Evolutionary conservation across 1,284 basidiomycete genomes (phyloP).

Genomic region (Puccinia novopanici): DNA sequence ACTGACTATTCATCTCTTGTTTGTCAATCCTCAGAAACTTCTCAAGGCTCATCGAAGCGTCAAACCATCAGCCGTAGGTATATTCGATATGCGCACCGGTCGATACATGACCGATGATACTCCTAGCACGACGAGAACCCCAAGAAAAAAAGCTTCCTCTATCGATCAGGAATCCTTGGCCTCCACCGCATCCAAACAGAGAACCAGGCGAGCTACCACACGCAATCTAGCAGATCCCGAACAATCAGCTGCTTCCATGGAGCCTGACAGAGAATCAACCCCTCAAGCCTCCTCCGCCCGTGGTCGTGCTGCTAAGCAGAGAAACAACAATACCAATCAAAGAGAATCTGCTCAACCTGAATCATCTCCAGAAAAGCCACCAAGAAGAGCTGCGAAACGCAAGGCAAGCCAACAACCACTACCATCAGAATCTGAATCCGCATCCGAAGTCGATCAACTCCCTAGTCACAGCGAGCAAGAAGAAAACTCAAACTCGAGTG

Average conservation of each 20-base stretch:
- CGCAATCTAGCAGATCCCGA: neutral
- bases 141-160: constrained; percentile 28
- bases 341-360: constrained; percentile 13
- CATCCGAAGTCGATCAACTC: constrained; percentile 5
- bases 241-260: neutral
- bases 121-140: neutral
- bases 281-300: constrained; percentile 12
- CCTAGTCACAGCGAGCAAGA: neutral
- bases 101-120: constrained; percentile 19
- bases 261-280: constrained; percentile 26
- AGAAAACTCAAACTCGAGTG: constrained; percentile 16
- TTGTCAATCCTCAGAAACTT: constrained; percentile 50
- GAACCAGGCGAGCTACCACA: neutral
- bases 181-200: constrained; percentile 22
- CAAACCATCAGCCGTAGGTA: constrained; percentile 27
- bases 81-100: constrained; percentile 42
- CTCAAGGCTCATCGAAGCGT: constrained; percentile 39
- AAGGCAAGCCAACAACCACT: constrained; percentile 27
- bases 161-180: constrained; percentile 18
- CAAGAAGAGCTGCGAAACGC: constrained; percentile 14
- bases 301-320: neutral
- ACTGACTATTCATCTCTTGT: constrained; percentile 51
- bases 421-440: neutral
- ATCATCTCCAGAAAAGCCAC: constrained; percentile 4
- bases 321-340: neutral